Conservation (phyloP, 768 basidiomycete genomes). For the Leccinum arenicola region DNA sequence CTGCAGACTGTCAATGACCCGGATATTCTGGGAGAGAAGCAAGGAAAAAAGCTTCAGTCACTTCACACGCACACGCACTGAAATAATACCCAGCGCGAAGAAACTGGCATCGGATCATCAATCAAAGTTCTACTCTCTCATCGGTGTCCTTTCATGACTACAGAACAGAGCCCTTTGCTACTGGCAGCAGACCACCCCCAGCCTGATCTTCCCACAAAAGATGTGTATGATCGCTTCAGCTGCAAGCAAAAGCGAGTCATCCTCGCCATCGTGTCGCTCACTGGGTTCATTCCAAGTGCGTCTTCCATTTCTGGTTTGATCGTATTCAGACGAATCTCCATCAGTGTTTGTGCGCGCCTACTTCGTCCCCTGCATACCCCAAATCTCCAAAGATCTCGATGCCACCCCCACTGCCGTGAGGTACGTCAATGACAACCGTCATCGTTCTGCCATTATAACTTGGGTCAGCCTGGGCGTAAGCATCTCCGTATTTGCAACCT, state of each 20-base stretch:
- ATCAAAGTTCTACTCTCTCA: background rate
- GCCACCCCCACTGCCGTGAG: slow-evolving; percentile 58
- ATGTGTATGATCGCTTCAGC: slow-evolving; percentile 60
- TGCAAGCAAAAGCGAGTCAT: slow-evolving; percentile 48
- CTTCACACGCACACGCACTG: background rate
- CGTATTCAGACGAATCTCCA: background rate
- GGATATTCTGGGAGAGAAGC: too few relatives aligned
- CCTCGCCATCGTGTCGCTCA: slow-evolving; percentile 54
- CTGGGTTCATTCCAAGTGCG: slow-evolving; percentile 63
- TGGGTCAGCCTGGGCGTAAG: slow-evolving; percentile 46
- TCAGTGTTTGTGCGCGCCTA: slow-evolving; percentile 66
- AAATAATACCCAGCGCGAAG: background rate
- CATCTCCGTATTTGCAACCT: slow-evolving; percentile 44
- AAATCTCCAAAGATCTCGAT: slow-evolving; percentile 63
- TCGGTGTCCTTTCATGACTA: background rate
- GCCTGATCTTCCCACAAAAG: slow-evolving; percentile 9
- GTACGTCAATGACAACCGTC: slow-evolving; percentile 25
- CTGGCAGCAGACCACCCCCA: background rate
- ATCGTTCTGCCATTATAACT: background rate
- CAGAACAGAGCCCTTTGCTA: background rate
- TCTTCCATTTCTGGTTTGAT: background rate
- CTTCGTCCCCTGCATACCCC: slow-evolving; percentile 73
- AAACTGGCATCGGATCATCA: background rate
- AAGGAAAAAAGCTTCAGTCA: too few relatives aligned
- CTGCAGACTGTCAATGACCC: background rate